phyloP scores from a whole-genome alignment of 2,329 filamentous ascomycete species.

The Aschersonia sp. region DNA sequence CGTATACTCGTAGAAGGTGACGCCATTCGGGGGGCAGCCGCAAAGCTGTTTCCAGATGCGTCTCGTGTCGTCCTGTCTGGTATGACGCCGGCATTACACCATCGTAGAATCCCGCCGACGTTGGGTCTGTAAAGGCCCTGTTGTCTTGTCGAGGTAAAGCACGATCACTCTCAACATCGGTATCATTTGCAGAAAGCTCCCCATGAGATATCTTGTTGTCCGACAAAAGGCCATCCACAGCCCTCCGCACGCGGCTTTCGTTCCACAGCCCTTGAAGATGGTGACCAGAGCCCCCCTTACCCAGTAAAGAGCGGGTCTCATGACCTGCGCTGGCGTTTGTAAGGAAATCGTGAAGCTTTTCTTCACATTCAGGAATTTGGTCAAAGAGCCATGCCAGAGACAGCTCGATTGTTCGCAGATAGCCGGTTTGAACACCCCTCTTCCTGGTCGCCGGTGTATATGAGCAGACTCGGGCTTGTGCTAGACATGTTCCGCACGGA shows the following conservation, averaged over 20 bases:
- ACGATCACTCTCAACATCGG: constrained; percentile 13
- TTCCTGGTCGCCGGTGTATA: constrained; percentile 64
- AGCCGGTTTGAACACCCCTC: constrained; percentile 65
- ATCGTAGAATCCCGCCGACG: too few relatives aligned
- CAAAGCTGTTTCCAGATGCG: background rate
- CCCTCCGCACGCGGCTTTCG: constrained; percentile 44
- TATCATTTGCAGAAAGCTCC: constrained; percentile 20
- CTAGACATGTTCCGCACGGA: constrained; percentile 49
- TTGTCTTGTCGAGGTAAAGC: background rate
- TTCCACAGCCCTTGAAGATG: constrained; percentile 48
- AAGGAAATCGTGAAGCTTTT: constrained; percentile 38
- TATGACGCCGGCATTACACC: too few relatives aligned
- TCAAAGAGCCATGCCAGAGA: constrained; percentile 53
- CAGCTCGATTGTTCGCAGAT: constrained; percentile 59
- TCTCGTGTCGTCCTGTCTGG: background rate
- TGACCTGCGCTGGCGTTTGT: constrained; percentile 26
- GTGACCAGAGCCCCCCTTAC: constrained; percentile 38
- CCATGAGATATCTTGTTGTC: constrained; percentile 15
- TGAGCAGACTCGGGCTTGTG: constrained; percentile 49
- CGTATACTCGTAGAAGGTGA: constrained; percentile 55
- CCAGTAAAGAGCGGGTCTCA: constrained; percentile 27
- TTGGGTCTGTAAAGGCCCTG: too few relatives aligned
- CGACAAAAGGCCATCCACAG: constrained; percentile 48
- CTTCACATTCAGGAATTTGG: constrained; percentile 43
- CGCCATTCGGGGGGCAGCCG: constrained; percentile 40